Base-by-base conservation (phyloP, 2,329 filamentous ascomycete genomes). In the Fusarium stilboides region DNA sequence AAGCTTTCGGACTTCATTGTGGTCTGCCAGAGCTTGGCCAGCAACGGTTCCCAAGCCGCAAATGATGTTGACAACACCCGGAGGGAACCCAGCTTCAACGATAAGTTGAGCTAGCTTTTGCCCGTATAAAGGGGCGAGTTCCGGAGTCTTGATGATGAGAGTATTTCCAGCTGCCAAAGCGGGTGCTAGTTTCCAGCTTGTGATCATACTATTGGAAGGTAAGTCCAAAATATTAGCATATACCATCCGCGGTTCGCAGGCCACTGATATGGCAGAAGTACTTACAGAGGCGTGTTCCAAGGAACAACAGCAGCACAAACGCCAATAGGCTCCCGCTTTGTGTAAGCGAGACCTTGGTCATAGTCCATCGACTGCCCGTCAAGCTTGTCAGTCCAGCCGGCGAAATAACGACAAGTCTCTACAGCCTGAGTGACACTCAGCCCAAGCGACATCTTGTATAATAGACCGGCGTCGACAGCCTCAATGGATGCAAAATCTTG, bases 371-470 rank as follows among this genome's bases (percentile, higher is more conserved):
- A 91, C 82, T 93, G 91, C 76, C 93, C 93, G 79, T 89, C 86
- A 64, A 94, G 88, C 87, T 96, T 96, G 84, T 96, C 93, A 69
- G 92, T 91, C 89, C 91, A 95, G 53, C 93, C 93, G 71, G 87
- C 92, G 75, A 77, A 78, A 40, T 77, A 97, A 78, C 93, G 88
- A 75, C 97, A 40, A 1, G 66, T 62, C 46, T 69, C 66, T 0
- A 14, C 47, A 8, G 65, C 55, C 1, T 69, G 66, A 1, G 37
- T 34, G 79, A 81, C 87, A 89, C 62, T 65, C 33, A 65, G 34
- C 0, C 62, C 62, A 1, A 65, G n/a, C 0, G 76, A 86, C 89
- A 71, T 88, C 72, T 77, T 84, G 76, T 92, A 86, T 62, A 90
- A 86, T 84, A 94, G 93, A 77, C 91, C 93, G 74, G 94, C 92